Percentiles rank a stretch among this genome's conserved stretches.
These are phyloP conservation scores for Entomortierella parvispora DNA, from an alignment of 192 early-diverging fungal species.

Conservation along the genomic window DNA sequence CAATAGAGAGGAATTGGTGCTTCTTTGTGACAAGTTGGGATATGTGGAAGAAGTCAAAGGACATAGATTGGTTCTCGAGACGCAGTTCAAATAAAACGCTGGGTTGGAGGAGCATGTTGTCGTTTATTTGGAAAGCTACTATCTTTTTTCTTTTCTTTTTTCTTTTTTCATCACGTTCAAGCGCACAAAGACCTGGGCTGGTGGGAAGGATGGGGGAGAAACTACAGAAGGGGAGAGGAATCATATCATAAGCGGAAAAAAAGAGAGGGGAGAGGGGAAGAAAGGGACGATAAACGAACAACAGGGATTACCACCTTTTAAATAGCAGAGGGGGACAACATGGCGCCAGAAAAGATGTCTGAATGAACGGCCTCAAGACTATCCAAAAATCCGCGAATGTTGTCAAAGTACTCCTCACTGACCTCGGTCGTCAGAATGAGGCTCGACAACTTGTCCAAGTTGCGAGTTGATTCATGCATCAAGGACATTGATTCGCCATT, in stretches of 20 bases:
- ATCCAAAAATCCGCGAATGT: constrained; percentile 47
- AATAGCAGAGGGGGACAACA: no score
- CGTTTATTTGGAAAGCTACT: no score
- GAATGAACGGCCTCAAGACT: constrained; percentile 44
- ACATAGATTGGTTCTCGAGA: background rate
- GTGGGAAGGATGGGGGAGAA: background rate
- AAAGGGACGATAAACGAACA: background rate
- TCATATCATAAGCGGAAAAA: background rate
- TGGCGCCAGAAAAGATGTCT: constrained; percentile 15
- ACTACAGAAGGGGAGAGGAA: background rate
- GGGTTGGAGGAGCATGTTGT: no score
- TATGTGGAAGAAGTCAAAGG: constrained; percentile 1
- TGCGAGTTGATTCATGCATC: constrained; percentile 23
- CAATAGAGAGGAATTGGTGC: constrained; percentile 9
- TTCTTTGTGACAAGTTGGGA: constrained; percentile 12
- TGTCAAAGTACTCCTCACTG: constrained; percentile 49
- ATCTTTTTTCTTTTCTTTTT: no score
- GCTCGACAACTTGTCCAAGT: constrained; percentile 31
- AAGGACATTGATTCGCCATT: background rate
- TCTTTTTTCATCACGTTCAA: no score
- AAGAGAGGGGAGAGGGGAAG: background rate
- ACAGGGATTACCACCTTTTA: background rate
- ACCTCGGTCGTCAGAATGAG: constrained; percentile 28
- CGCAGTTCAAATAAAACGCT: background rate
- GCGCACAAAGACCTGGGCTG: no score